Evolutionary conservation across 805 yeast genomes (phyloP).

Genomic region (Priceomyces medius): DNA sequence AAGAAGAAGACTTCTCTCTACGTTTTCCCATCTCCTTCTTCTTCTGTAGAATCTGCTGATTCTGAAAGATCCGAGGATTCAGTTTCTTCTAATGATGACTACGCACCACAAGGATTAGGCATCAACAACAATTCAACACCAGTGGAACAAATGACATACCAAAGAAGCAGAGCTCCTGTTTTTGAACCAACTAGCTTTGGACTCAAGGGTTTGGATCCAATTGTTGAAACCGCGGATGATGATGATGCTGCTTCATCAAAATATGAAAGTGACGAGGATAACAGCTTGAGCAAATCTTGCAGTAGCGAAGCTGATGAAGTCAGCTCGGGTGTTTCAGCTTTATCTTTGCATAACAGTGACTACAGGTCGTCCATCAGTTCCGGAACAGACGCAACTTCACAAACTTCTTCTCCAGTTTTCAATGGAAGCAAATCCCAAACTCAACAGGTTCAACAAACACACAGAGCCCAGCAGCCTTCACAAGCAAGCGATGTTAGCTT

Average conservation of each 20-base stretch:
- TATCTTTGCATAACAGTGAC: conserved; percentile 40
- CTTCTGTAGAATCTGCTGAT: conserved; percentile 3
- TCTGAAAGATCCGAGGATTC: neutral
- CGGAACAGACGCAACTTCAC: conserved; percentile 23
- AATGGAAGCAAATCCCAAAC: conserved; percentile 8
- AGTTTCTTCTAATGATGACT: neutral
- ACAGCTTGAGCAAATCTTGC: conserved; percentile 16
- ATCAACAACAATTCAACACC: neutral
- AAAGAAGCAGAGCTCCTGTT: conserved; percentile 9
- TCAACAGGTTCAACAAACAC: conserved; percentile 16
- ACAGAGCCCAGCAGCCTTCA: conserved; percentile 12
- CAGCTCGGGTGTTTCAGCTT: conserved; percentile 31
- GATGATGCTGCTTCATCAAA: conserved; percentile 29
- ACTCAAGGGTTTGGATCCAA: conserved; percentile 37
- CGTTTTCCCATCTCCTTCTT: conserved; percentile 1
- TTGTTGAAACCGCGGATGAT: conserved; percentile 32
- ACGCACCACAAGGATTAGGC: neutral
- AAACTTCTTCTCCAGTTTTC: conserved; percentile 15
- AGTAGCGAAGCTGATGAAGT: conserved; percentile 17
- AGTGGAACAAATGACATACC: conserved; percentile 10
- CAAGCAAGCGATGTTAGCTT: conserved; percentile 15
- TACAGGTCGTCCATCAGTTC: conserved; percentile 36
- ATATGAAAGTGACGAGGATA: conserved; percentile 28
- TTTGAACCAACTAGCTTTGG: conserved; percentile 27
- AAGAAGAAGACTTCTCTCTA: conserved; percentile 5